These are phyloP conservation scores for Elaeis guineensis DNA, from an alignment of 176 grass and related monocot species.

Conservation along the genomic window DNA sequence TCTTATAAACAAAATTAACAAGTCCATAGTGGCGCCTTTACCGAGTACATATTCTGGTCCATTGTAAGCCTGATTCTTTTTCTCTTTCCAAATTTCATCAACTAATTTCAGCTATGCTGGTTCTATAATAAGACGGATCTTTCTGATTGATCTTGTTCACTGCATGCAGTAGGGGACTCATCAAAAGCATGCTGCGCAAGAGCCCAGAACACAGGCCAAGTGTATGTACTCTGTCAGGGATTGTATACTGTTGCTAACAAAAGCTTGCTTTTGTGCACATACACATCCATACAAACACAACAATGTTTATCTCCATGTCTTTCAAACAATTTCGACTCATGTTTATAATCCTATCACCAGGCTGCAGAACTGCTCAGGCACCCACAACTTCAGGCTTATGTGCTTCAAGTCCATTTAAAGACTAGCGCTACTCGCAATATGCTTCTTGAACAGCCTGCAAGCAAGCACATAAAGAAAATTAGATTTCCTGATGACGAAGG, in stretches of 20 bases:
- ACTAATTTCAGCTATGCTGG: too few relatives aligned
- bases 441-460: conserved; percentile 32
- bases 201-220: conserved; percentile 92
- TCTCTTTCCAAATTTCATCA: not conserved
- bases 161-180: conserved; percentile 74
- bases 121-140: not conserved
- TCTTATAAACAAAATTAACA: conserved; percentile 96
- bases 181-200: conserved; percentile 93
- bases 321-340: conserved; percentile 8
- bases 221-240: conserved; percentile 30
- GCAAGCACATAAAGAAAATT: conserved; percentile 66
- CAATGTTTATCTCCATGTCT: not conserved
- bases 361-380: conserved; percentile 82
- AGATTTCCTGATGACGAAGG: conserved; percentile 37
- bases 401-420: conserved; percentile 92
- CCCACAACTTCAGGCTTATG: conserved; percentile 76
- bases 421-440: conserved; percentile 44
- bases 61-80: conserved; percentile 56
- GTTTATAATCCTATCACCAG: conserved; percentile 29
- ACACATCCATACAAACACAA: too few relatives aligned
- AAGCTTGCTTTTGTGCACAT: too few relatives aligned
- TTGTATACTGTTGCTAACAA: not conserved
- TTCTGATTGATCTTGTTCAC: conserved; percentile 2
- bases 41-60: conserved; percentile 78
- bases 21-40: conserved; percentile 89